Conservation (phyloP, 345 rosid species). For the Pistacia vera region DNA sequence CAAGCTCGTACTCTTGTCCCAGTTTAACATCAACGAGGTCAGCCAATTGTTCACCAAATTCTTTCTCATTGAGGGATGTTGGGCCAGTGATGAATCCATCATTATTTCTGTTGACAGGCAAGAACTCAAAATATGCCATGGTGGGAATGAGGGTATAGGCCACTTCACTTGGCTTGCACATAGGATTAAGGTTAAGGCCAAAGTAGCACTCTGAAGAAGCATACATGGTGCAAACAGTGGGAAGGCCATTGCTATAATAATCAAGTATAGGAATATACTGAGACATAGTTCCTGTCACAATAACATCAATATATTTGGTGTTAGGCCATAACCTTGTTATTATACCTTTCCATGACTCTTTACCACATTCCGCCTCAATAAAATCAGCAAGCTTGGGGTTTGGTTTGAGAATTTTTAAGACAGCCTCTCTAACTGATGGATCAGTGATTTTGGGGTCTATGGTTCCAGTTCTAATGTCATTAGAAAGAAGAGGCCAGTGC, state of each 20-base stretch:
- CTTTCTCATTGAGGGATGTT: constrained; percentile 16
- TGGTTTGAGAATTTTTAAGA: constrained; percentile 40
- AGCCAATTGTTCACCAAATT: constrained; percentile 28
- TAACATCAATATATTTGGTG: constrained; percentile 56
- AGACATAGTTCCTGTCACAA: constrained; percentile 65
- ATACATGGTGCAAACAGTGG: constrained; percentile 65
- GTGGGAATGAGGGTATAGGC: constrained; percentile 51
- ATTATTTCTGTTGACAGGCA: constrained; percentile 37
- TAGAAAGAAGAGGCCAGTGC: constrained; percentile 43
- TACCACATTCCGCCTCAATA: constrained; percentile 38
- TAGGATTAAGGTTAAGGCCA: constrained; percentile 49
- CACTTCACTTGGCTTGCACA: constrained; percentile 49
- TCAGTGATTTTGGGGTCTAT: constrained; percentile 46
- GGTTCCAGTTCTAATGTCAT: constrained; percentile 44
- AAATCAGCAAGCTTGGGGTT: constrained; percentile 43
- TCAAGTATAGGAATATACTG: constrained; percentile 64
- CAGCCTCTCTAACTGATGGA: constrained; percentile 42
- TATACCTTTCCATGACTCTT: constrained; percentile 54
- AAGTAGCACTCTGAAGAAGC: constrained; percentile 70
- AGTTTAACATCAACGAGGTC: constrained; percentile 55
- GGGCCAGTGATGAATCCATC: constrained; percentile 30
- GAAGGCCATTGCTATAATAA: constrained; percentile 54
- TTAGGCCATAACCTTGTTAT: constrained; percentile 63
- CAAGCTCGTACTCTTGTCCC: constrained; percentile 59
- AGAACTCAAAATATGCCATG: constrained; percentile 66